Evolutionary conservation across 495 filamentous ascomycete species (phyloP).

Genomic region (Neurospora intermedia): DNA sequence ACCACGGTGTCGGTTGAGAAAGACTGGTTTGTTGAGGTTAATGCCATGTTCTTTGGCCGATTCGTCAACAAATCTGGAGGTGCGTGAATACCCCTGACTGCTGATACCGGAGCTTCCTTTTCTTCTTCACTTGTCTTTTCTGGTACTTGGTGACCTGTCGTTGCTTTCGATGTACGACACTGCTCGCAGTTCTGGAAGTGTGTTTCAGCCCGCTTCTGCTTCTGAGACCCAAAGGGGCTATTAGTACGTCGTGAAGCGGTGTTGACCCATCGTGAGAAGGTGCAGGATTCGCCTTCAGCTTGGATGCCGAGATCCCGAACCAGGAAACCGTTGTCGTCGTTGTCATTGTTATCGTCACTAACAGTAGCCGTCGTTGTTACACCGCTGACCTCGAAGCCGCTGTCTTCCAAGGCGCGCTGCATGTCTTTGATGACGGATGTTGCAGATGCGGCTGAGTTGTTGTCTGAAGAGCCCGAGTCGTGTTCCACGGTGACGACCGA

Average conservation of each 20-base stretch:
- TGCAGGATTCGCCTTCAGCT: background rate
- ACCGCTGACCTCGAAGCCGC: slow-evolving; percentile 36
- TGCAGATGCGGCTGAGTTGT: slow-evolving; percentile 6
- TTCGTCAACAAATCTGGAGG: background rate
- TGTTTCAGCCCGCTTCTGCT: slow-evolving; percentile 7
- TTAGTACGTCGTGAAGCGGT: slow-evolving; percentile 1
- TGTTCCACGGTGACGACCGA: slow-evolving; percentile 39
- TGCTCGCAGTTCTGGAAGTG: slow-evolving; percentile 26
- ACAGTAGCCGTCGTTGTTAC: slow-evolving; percentile 23
- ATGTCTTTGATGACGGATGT: slow-evolving; percentile 19
- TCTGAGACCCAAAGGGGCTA: slow-evolving; percentile 4
- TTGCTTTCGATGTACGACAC: slow-evolving; percentile 12
- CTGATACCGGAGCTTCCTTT: background rate
- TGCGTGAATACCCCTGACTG: background rate
- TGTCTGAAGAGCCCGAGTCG: background rate
- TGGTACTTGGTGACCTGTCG: background rate
- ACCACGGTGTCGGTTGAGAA: slow-evolving; percentile 16
- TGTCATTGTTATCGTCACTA: background rate
- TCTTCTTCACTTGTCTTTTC: background rate
- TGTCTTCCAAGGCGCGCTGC: slow-evolving; percentile 29
- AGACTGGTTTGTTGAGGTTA: slow-evolving; percentile 2
- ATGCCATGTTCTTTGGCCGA: slow-evolving; percentile 5
- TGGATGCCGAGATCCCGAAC: slow-evolving; percentile 5
- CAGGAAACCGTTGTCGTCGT: background rate
- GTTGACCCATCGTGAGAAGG: slow-evolving; percentile 20